Evolutionary conservation across 495 filamentous ascomycete genomes (phyloP).

Genomic region (Trichoderma reesei): DNA sequence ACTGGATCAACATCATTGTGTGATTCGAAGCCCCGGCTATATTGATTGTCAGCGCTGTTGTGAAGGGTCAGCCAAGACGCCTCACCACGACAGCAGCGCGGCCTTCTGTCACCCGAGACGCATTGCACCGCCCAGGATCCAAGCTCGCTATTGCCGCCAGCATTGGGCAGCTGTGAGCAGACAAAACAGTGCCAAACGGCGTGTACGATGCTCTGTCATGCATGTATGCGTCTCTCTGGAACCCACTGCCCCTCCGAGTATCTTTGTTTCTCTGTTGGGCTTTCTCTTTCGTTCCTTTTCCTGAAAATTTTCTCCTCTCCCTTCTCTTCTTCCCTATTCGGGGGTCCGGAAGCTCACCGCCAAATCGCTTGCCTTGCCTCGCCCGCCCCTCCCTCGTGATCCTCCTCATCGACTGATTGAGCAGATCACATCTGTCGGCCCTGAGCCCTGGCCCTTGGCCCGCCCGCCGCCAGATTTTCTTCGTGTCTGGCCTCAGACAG

Average conservation of each 20-base stretch:
- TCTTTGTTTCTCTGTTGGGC: background rate
- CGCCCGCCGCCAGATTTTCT: background rate
- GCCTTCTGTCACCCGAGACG: background rate
- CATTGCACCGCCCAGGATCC: background rate
- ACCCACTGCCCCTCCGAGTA: background rate
- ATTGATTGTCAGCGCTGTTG: background rate
- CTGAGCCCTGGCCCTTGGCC: background rate
- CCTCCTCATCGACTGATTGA: conserved; percentile 7
- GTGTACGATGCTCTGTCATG: too few relatives aligned
- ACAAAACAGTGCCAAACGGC: background rate
- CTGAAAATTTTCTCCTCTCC: too few relatives aligned
- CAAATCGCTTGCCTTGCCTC: background rate
- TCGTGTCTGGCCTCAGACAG: background rate
- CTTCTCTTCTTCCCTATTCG: too few relatives aligned
- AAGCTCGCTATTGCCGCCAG: background rate
- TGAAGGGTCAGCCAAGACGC: background rate
- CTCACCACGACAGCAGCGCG: background rate
- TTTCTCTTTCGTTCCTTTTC: too few relatives aligned
- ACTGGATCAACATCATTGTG: background rate
- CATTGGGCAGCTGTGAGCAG: background rate
- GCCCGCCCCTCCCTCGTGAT: background rate
- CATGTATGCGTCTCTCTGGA: background rate
- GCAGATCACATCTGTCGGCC: conserved; percentile 4
- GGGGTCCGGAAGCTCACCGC: conserved; percentile 7
- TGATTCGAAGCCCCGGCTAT: background rate